phyloP scores from a whole-genome alignment of 1,139 yeast species.

The Hemisphaericaspora lyxosophila region DNA sequence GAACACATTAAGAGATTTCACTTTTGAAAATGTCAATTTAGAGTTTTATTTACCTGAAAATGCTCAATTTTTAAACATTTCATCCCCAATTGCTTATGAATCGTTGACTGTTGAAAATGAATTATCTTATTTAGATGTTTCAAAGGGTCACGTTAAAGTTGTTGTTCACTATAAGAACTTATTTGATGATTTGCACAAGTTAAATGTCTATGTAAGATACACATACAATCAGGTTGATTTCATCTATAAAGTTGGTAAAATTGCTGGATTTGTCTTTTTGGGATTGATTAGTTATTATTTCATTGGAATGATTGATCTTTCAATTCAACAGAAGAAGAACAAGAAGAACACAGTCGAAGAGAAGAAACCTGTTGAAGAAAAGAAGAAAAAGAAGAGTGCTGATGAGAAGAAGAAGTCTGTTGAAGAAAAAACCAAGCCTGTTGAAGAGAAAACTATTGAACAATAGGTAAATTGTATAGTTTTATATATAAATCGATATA shows the following conservation, averaged over 20 bases:
- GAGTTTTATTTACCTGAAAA: conserved; percentile 86
- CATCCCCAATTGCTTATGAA: conserved; percentile 54
- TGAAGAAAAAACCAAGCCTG: neutral
- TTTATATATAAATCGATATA: too few relatives aligned
- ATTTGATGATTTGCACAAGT: conserved; percentile 65
- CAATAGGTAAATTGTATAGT: too few relatives aligned
- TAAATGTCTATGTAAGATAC: conserved; percentile 63
- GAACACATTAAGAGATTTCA: conserved; percentile 67
- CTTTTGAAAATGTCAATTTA: conserved; percentile 63
- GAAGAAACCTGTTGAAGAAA: neutral
- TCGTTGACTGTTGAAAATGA: conserved; percentile 41
- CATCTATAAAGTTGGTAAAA: conserved; percentile 63
- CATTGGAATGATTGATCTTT: conserved; percentile 40
- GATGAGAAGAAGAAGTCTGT: neutral
- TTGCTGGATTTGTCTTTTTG: conserved; percentile 62
- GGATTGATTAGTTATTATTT: conserved; percentile 61
- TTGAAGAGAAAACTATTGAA: too few relatives aligned
- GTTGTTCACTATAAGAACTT: conserved; percentile 60
- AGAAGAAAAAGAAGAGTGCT: neutral
- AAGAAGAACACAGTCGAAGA: conserved; percentile 15
- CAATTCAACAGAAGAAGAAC: conserved; percentile 17
- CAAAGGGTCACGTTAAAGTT: conserved; percentile 78
- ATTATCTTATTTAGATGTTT: conserved; percentile 72
- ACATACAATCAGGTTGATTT: conserved; percentile 54
- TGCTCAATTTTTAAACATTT: conserved; percentile 59